Percentiles rank a stretch among this genome's conserved stretches.
These are phyloP conservation scores for Nemania bipapillata DNA, from an alignment of 2,329 filamentous ascomycete genomes.

Conservation along the genomic window DNA sequence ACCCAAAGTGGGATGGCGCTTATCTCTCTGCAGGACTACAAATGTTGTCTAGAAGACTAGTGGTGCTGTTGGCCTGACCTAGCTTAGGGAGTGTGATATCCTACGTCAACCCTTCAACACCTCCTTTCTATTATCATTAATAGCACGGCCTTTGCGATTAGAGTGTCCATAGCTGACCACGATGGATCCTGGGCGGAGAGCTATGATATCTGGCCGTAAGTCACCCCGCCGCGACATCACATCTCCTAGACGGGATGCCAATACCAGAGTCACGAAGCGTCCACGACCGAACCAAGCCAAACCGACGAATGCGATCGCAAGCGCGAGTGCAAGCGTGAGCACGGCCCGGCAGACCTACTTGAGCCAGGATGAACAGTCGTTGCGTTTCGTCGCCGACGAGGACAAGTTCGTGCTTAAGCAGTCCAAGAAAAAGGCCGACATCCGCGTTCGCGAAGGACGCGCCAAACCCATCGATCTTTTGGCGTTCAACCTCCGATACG, in stretches of 20 bases:
- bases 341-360: conserved; percentile 59
- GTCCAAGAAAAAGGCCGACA: conserved; percentile 96
- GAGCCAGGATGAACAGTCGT: conserved; percentile 80
- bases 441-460: conserved; percentile 88
- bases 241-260: conserved; percentile 65
- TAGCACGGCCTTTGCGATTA: not conserved
- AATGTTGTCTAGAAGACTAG: not conserved
- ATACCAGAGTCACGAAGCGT: conserved; percentile 67
- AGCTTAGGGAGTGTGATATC: not conserved
- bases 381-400: conserved; percentile 90
- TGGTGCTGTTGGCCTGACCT: too few species aligned
- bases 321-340: conserved; percentile 39
- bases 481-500: conserved; percentile 86
- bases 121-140: not conserved
- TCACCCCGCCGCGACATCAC: conserved; percentile 63
- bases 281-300: conserved; percentile 50
- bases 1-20: not conserved
- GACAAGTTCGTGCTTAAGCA: conserved; percentile 96
- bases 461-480: conserved; percentile 94
- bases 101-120: not conserved
- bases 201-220: conserved; percentile 63
- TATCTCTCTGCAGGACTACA: not conserved
- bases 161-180: conserved; percentile 23
- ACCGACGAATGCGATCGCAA: conserved; percentile 44
- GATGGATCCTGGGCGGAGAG: conserved; percentile 67